phyloP scores from a whole-genome alignment of 305 asterid species.

The Plantago coronopus region DNA sequence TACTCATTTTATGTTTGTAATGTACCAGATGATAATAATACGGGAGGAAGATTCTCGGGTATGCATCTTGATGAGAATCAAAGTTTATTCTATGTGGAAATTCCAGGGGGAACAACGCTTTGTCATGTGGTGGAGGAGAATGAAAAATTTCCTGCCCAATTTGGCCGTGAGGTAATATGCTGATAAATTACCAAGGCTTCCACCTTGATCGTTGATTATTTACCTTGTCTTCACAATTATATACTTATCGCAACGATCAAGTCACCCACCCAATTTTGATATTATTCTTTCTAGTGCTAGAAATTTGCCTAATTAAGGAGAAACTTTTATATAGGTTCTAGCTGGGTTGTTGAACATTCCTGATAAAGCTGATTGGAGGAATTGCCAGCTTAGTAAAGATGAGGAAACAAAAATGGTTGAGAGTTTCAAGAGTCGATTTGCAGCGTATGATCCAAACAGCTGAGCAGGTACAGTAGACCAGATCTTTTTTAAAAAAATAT shows the following conservation, averaged over 20 bases:
- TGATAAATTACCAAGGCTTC: conserved; percentile 10
- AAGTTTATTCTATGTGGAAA: conserved; percentile 86
- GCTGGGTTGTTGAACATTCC: conserved; percentile 92
- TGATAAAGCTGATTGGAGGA: conserved; percentile 94
- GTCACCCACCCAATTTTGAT: background rate
- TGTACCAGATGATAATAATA: conserved; percentile 41
- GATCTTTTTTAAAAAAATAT: no score
- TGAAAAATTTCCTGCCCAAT: conserved; percentile 81
- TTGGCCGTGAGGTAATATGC: conserved; percentile 92
- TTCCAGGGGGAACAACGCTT: conserved; percentile 75
- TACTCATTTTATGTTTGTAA: conserved; percentile 11
- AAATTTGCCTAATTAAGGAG: conserved; percentile 10
- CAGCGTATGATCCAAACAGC: conserved; percentile 60
- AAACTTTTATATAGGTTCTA: conserved; percentile 51
- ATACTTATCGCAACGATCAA: background rate
- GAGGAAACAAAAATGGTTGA: conserved; percentile 74
- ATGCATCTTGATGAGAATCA: conserved; percentile 49
- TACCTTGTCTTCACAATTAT: background rate
- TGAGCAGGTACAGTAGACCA: conserved; percentile 33
- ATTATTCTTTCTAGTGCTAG: background rate
- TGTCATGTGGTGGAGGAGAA: conserved; percentile 70
- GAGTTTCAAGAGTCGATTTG: conserved; percentile 56
- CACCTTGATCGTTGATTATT: background rate
- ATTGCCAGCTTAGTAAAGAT: conserved; percentile 71
- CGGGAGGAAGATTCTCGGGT: conserved; percentile 53